Evolutionary conservation across 768 basidiomycete genomes (phyloP), one percentile per base, ranked within the genome.

Genomic region (Lactifluus pinguis): DNA sequence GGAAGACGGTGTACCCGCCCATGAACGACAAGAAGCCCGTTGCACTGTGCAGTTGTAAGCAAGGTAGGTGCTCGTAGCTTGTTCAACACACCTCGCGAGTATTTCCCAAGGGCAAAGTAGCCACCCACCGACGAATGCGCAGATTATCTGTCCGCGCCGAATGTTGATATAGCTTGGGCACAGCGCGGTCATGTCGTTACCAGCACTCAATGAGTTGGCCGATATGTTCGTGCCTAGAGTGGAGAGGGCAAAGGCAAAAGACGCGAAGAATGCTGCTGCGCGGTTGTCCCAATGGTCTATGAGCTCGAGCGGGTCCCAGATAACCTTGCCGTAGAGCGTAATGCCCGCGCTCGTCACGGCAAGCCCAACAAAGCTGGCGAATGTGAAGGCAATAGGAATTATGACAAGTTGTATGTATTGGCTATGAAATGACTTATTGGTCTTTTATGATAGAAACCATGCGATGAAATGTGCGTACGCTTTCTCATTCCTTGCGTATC

Each of bases 21-120:
- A 92, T 87, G 72, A 92, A 92, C 14, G 76, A 75, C 67, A 92
- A 69, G 72, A 92, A 91, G 1, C 82, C 82, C 36, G 82, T 75
- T 0, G 86, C 89, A 21, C 74, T 73, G 61, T 7, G 19, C 10
- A 53, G 13, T 17, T n/a, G 36, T 21, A 36, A 41, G 32, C 50
- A n/a, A 36, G 25, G 14, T 4, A 29, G 15, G 14, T 17, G 19
- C 48, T 49, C n/a, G 30, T 25, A 19, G 56, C 17, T 51, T 66
- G 42, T 51, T 61, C 57, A 53, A 62, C 70, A 30, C 68, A 75
- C 61, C 72, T 76, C 17, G 77, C 77, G 36, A 94, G 75, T 56
- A 95, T 91, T 72, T 92, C 83, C 92, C 92, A 95, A 4, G 92
- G 90, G 63, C 82, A 84, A n/a, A 91, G 72, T 0, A 79, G 83